Evolutionary conservation across 768 basidiomycete genomes (phyloP), one percentile per base, ranked within the genome.

Genomic region (Fibroporia radiculosa): DNA sequence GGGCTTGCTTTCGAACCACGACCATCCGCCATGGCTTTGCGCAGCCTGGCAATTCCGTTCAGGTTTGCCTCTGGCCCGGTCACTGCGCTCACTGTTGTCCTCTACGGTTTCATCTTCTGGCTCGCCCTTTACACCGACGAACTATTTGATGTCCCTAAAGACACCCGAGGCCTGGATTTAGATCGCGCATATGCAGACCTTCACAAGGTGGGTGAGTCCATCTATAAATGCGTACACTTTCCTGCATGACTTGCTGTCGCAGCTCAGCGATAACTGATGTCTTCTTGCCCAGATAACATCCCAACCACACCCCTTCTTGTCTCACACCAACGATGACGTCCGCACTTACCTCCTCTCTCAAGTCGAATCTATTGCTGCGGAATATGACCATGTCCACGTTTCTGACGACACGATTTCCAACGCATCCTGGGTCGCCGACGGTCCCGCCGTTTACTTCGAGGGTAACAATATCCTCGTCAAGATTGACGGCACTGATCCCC

Each of bases 251-350:
- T 35, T 8, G 8, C 10, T 31, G 29, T 31, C 29, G 8, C 29
- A 37, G 13, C n/a, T 31, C 10, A 31, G 29, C 29, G 29, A 35
- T 41, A 11, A 23, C 31, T 23, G 18, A 38, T 22, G 23, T 35
- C 38, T 25, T 43, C 20, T 27, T 40, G 22, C 23, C 25, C 47
- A 75, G 81, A 79, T 91, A 48, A 72, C 88, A 4, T 65, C 71
- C 5, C 71, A 71, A 22, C 89, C 88, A 0, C 88, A 85, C 60
- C 79, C 88, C 0, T 87, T 79, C 64, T 80, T 84, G 55, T 86
- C 85, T 1, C 84, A 80, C 62, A 74, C 78, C 14, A 92, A 91
- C 56, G 82, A 85, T 51, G 54, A 69, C 22, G 82, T 88, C 20
- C 78, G 75, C 40, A 56, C 62, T 0, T 81, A 80, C 57, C 62